Evolutionary conservation across 306 rosid species (phyloP).

Genomic region (Dryas octopetala): DNA sequence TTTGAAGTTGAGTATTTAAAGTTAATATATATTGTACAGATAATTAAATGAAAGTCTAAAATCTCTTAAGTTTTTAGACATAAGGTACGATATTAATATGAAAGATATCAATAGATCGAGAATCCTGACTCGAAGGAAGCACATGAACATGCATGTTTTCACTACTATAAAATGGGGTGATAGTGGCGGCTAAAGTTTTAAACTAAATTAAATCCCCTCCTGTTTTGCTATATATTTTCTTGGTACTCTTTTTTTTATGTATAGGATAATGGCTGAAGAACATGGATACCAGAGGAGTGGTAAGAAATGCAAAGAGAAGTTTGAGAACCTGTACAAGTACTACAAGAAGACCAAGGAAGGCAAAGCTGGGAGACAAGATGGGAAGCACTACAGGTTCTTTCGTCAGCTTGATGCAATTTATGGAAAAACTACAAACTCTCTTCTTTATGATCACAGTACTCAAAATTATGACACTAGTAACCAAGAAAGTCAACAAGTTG

Average conservation of each 20-base stretch:
- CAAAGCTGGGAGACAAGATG: slow-evolving; percentile 75
- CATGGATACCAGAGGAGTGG: slow-evolving; percentile 80
- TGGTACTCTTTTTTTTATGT: slow-evolving; percentile 6
- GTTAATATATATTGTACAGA: too few relatives aligned
- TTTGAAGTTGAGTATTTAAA: too few relatives aligned
- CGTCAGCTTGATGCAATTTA: slow-evolving; percentile 82
- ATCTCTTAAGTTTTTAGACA: too few relatives aligned
- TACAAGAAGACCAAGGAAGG: slow-evolving; percentile 90
- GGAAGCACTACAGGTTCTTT: slow-evolving; percentile 80
- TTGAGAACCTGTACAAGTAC: slow-evolving; percentile 85
- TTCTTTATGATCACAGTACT: neutral
- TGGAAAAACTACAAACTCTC: slow-evolving; percentile 33
- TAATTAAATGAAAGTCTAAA: too few relatives aligned
- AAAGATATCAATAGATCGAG: too few relatives aligned
- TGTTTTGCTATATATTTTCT: neutral
- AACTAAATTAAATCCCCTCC: neutral
- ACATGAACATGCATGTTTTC: neutral
- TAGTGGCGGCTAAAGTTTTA: neutral
- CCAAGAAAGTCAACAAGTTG: slow-evolving; percentile 23
- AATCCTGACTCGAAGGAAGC: neutral
- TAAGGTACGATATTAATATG: too few relatives aligned
- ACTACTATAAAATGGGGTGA: too few relatives aligned
- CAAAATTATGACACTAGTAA: neutral
- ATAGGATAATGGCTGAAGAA: slow-evolving; percentile 73
- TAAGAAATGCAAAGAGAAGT: slow-evolving; percentile 84